Conservation (phyloP, 768 basidiomycete species). For the Boletus eberwhitei region DNA sequence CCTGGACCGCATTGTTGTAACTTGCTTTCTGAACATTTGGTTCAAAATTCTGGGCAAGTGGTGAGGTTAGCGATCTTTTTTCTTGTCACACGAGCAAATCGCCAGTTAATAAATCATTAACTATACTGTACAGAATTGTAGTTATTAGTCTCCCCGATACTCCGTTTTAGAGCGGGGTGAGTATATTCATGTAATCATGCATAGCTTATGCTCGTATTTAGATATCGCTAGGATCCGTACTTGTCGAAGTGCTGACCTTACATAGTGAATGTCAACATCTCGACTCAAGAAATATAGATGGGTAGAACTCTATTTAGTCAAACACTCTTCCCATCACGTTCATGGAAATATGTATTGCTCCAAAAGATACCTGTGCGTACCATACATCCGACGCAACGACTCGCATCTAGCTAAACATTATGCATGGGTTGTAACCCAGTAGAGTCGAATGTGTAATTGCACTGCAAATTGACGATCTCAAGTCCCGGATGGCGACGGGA, state of each 20-base stretch:
- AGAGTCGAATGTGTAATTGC: background rate
- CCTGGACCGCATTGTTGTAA: conserved; percentile 51
- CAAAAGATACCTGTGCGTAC: background rate
- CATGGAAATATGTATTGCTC: background rate
- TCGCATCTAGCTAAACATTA: background rate
- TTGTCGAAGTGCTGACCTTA: background rate
- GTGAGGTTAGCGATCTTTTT: conserved; percentile 25
- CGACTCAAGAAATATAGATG: background rate
- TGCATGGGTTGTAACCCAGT: background rate
- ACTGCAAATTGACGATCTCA: background rate
- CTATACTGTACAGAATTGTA: conserved; percentile 11
- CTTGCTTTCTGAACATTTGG: conserved; percentile 53
- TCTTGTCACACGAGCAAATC: background rate
- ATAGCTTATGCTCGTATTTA: conserved; percentile 22
- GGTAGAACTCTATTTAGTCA: background rate
- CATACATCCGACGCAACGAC: background rate
- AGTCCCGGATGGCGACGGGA: background rate
- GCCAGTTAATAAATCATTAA: background rate
- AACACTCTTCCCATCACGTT: background rate
- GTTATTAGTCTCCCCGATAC: background rate
- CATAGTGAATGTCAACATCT: background rate
- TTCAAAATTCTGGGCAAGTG: conserved; percentile 42
- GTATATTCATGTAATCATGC: conserved; percentile 11
- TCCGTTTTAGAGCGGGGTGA: background rate
- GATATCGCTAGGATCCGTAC: background rate